These are phyloP conservation scores for Sporothrix protearum DNA, from an alignment of 2,329 filamentous ascomycete genomes.

Conservation along the genomic window DNA sequence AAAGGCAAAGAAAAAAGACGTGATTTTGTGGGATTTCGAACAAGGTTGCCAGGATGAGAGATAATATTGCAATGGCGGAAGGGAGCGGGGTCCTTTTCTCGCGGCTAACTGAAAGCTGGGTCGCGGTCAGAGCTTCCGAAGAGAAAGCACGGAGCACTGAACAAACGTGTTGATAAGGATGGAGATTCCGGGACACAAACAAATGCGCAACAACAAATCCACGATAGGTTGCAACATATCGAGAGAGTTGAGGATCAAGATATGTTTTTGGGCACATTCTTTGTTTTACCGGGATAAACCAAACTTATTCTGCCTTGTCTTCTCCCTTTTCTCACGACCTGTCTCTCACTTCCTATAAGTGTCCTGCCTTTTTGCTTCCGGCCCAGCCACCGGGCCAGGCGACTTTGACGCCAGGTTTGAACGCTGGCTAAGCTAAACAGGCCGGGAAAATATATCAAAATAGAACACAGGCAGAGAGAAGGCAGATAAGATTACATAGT, in stretches of 20 bases:
- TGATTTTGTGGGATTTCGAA: conserved; percentile 2
- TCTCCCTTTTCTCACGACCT: neutral
- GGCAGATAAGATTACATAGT: neutral
- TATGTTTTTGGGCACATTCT: neutral
- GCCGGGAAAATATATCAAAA: neutral
- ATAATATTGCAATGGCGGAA: neutral
- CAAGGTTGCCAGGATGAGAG: neutral
- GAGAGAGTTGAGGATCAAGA: neutral
- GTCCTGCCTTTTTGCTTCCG: neutral
- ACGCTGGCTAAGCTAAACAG: conserved; percentile 17
- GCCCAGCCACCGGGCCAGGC: conserved; percentile 20
- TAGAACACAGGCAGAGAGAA: neutral
- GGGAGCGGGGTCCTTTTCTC: neutral
- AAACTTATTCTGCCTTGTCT: neutral
- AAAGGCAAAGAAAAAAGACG: neutral
- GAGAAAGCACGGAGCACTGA: neutral
- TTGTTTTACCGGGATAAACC: neutral
- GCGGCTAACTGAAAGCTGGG: neutral
- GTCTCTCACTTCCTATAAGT: neutral
- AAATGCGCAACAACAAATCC: neutral
- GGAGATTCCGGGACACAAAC: neutral
- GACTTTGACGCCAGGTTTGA: conserved; percentile 17
- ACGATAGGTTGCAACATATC: neutral
- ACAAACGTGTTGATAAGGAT: neutral
- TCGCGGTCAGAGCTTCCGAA: neutral